phyloP scores from a whole-genome alignment of 257 asterid species.

The Scutellaria barbata region DNA sequence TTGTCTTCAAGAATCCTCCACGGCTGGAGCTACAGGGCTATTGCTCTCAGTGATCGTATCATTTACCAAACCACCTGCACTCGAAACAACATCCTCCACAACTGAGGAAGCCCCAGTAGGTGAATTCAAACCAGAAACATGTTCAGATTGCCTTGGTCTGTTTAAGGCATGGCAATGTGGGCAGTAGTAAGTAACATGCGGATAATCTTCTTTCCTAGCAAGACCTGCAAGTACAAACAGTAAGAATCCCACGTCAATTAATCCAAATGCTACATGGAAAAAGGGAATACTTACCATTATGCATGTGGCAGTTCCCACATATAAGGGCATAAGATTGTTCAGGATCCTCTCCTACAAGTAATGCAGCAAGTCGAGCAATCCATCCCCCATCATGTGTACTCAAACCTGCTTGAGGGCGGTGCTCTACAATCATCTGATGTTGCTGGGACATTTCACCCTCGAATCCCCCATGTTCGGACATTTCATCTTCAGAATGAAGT shows the following conservation, averaged over 20 bases:
- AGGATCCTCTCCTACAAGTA: slow-evolving; percentile 89
- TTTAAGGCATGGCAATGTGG: slow-evolving; percentile 88
- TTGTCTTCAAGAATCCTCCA: slow-evolving; percentile 39
- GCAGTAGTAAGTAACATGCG: slow-evolving; percentile 80
- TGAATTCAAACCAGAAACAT: slow-evolving; percentile 44
- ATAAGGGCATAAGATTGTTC: slow-evolving; percentile 77
- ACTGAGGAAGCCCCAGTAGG: slow-evolving; percentile 39
- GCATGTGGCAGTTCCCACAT: slow-evolving; percentile 82
- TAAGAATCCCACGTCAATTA: neutral
- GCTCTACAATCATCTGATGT: slow-evolving; percentile 66
- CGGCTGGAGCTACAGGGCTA: slow-evolving; percentile 34
- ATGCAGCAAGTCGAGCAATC: slow-evolving; percentile 80
- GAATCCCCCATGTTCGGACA: slow-evolving; percentile 35
- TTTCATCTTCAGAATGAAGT: slow-evolving; percentile 47
- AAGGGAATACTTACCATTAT: slow-evolving; percentile 56
- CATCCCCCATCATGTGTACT: slow-evolving; percentile 64
- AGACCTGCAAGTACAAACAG: slow-evolving; percentile 61
- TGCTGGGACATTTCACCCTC: slow-evolving; percentile 50
- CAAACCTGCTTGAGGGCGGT: slow-evolving; percentile 50
- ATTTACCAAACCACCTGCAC: slow-evolving; percentile 6
- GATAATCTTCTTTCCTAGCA: slow-evolving; percentile 83
- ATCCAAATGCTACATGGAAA: slow-evolving; percentile 12
- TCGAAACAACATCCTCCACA: slow-evolving; percentile 33
- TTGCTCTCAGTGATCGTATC: slow-evolving; percentile 23
- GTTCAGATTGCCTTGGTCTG: slow-evolving; percentile 53